phyloP scores from a whole-genome alignment of 495 filamentous ascomycete genomes.

The Penicillium coffeae region DNA sequence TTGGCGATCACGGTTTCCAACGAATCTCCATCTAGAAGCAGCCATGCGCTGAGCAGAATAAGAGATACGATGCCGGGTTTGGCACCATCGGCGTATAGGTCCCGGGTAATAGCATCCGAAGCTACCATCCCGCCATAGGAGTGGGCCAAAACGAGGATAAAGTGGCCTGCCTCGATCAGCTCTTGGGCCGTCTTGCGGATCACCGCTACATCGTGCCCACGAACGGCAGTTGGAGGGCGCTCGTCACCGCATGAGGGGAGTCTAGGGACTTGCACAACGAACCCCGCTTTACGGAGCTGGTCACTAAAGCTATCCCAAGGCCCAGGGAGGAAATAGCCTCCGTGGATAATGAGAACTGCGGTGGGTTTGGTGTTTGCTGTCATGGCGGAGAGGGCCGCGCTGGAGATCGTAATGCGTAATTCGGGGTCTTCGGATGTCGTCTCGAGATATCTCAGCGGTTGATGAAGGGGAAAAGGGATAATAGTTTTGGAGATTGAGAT shows the following conservation, averaged over 20 bases:
- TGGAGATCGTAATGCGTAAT: no score
- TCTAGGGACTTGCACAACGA: slow-evolving; percentile 7
- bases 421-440: no score
- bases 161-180: slow-evolving; percentile 5
- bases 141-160: slow-evolving; percentile 12
- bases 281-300: slow-evolving; percentile 1
- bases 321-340: slow-evolving; percentile 8
- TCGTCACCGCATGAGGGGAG: slow-evolving; percentile 9
- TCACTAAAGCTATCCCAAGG: slow-evolving; percentile 5
- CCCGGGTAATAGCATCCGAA: slow-evolving; percentile 6
- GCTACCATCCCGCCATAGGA: slow-evolving; percentile 15
- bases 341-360: slow-evolving; percentile 13
- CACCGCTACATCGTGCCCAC: slow-evolving; percentile 4
- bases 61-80: slow-evolving; percentile 4
- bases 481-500: no score
- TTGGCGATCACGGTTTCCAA: slow-evolving; percentile 1
- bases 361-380: no score
- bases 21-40: background rate
- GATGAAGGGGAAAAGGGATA: no score
- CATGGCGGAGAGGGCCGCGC: no score
- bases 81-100: slow-evolving; percentile 4
- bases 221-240: slow-evolving; percentile 5
- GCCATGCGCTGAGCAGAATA: slow-evolving; percentile 4
- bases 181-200: slow-evolving; percentile 7
- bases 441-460: no score